Conservation (phyloP, 345 rosid species). For the Lumnitzera littorea region DNA sequence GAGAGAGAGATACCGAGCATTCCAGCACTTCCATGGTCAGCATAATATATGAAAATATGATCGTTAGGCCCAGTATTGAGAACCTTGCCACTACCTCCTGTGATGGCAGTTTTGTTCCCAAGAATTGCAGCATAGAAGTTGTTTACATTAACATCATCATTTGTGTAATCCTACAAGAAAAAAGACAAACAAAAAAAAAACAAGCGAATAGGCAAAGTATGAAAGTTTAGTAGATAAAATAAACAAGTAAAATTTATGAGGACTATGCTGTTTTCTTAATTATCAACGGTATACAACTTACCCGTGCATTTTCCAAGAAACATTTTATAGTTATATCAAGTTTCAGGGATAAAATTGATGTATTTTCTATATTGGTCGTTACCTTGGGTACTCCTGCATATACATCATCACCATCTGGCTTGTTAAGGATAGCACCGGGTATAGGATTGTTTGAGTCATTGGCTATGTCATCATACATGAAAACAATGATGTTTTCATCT, state of each 20-base stretch:
- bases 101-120: conserved; percentile 42
- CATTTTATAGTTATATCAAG: too few relatives aligned
- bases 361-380: too few relatives aligned
- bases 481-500: conserved; percentile 68
- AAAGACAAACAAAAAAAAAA: too few relatives aligned
- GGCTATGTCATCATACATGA: conserved; percentile 83
- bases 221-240: too few relatives aligned
- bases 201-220: too few relatives aligned
- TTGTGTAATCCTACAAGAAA: conserved; percentile 50
- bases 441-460: conserved; percentile 32
- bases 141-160: conserved; percentile 20
- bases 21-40: conserved; percentile 65
- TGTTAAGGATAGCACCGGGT: conserved; percentile 58
- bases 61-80: conserved; percentile 48
- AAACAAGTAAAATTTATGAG: too few relatives aligned
- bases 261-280: too few relatives aligned
- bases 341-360: too few relatives aligned
- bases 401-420: conserved; percentile 48
- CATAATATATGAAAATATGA: conserved; percentile 44
- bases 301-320: too few relatives aligned
- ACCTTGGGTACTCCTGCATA: conserved; percentile 69
- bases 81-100: conserved; percentile 66
- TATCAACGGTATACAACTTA: too few relatives aligned
- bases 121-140: conserved; percentile 48
- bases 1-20: not conserved